Evolutionary conservation across 345 rosid genomes (phyloP).

Genomic region (Odontarrhena argentea): DNA sequence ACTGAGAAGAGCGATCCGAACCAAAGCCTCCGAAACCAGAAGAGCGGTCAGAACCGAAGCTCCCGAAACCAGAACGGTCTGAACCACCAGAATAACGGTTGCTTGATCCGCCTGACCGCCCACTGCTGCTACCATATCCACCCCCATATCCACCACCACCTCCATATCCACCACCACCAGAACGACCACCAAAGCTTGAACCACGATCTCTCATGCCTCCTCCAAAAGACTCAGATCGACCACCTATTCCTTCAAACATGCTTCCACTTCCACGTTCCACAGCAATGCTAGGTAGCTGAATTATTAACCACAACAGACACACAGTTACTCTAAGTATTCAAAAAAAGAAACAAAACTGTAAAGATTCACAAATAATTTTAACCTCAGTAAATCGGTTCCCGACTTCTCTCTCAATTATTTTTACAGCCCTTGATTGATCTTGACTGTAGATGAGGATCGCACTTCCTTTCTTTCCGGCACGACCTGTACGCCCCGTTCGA

Average conservation of each 20-base stretch:
- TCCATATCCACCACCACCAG: conserved; percentile 40
- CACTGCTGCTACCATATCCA: conserved; percentile 45
- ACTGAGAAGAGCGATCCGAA: conserved; percentile 47
- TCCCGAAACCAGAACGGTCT: conserved; percentile 39
- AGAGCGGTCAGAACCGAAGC: conserved; percentile 50
- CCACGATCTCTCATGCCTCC: conserved; percentile 55
- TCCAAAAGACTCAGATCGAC: conserved; percentile 47
- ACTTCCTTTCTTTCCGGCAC: conserved; percentile 98
- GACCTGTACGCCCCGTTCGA: conserved; percentile 98
- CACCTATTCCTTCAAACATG: conserved; percentile 49
- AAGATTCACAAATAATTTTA: background rate
- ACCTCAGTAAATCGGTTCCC: conserved; percentile 93
- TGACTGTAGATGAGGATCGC: conserved; percentile 77
- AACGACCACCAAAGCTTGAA: conserved; percentile 50
- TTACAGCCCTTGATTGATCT: conserved; percentile 69
- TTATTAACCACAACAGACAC: conserved; percentile 12
- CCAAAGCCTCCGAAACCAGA: conserved; percentile 45
- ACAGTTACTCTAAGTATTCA: conserved; percentile 11
- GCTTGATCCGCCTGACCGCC: conserved; percentile 43
- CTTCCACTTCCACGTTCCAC: conserved; percentile 54
- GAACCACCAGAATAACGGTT: conserved; percentile 40
- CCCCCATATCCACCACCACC: conserved; percentile 47
- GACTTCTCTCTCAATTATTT: conserved; percentile 76
- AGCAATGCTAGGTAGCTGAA: conserved; percentile 74
- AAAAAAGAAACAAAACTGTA: background rate